phyloP scores from a whole-genome alignment of 129 eudicot genomes.

The carrot (Daucus carota) region DH1_v3.0 NC_030386.2:5150001-5150500 shows the following conservation, averaged over 20 bases:
- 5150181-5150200: background rate
- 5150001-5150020: slow-evolving; percentile 1
- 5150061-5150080: slow-evolving; percentile 24
- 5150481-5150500: background rate
- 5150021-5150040: background rate
- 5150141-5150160: background rate
- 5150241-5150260: slow-evolving; percentile 17
- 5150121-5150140: background rate
- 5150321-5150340: no score
- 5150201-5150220: slow-evolving; percentile 20
- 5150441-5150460: background rate
- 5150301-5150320: background rate
- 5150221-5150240: slow-evolving; percentile 23
- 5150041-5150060: background rate
- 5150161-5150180: background rate
- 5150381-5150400: background rate
- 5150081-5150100: slow-evolving; percentile 22
- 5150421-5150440: no score
- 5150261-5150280: background rate
- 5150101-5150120: background rate
- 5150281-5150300: background rate
- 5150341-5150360: no score
- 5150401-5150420: background rate
- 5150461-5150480: background rate
- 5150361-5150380: background rate